Base-by-base conservation (phyloP, 371 early-diverging fungal species). In the Coemansia sp. region DNA sequence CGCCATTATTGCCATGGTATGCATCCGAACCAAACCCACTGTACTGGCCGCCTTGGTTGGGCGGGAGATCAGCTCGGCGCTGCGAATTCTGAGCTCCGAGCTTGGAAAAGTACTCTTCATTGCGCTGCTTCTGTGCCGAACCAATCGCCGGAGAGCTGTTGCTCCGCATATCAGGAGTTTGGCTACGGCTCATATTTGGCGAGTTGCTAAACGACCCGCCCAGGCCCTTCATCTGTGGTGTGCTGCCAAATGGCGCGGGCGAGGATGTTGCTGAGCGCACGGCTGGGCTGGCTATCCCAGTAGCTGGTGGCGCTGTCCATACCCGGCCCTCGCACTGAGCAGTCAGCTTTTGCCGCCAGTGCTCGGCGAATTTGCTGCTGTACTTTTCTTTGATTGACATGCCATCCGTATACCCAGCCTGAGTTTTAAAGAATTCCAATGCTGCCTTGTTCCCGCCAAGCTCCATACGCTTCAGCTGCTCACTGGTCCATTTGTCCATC, bases 401-500 rank as follows among this genome's bases (percentile, higher is more conserved):
- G 11, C 83, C 85, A 10, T 87, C 82, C 7, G 77, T 72, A 76
- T 89, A 95, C 57, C 94, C 96, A 3, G 94, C 87, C 74, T 93
- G 92, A 3, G 89, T 77, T 66, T 85, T 84, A 75, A 98, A 92
- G 81, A 95, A 97, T 55, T 86, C 90, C 66, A 85, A 84, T 22
- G 95, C 94, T 69, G 88, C 90, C 64, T 84, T 80, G 81, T 99
- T 99, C 26, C 99, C 98, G 69, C 99, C 99, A 58, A 92, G 75
- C 86, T 94, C 86, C 97, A 99, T 97, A 66, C 91, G 89, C 72
- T 90, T 88, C 55, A 93, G 81, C 76, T 98, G 97, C 79, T 94
- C 93, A 16, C 91, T 88, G 47, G 86, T 87, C 99, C 99, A 99
- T 72, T 90, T 90, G 81, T 99, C 99, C 97, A 99, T 99, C 26